phyloP scores from a whole-genome alignment of 192 early-diverging fungal genomes.

The Gaertneriomyces sp. region DNA sequence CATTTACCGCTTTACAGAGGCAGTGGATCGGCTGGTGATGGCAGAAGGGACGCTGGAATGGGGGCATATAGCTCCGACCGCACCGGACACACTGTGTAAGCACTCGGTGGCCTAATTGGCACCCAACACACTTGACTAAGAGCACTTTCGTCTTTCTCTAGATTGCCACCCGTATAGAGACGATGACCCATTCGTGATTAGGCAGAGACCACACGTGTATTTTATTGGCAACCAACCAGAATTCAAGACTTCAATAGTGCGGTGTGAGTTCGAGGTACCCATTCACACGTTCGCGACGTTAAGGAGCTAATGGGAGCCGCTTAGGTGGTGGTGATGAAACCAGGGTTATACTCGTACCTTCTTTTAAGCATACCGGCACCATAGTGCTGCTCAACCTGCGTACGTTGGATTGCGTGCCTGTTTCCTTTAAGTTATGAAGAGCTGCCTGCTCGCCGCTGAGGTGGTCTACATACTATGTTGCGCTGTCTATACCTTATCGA shows the following conservation, averaged over 20 bases:
- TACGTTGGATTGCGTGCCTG: constrained; percentile 48
- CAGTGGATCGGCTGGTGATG: constrained; percentile 63
- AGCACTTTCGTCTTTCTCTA: constrained; percentile 18
- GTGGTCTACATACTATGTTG: no score
- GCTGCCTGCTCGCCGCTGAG: no score
- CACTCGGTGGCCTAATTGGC: neutral
- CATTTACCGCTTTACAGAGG: constrained; percentile 63
- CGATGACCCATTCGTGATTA: constrained; percentile 82
- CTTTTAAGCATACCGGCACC: constrained; percentile 61
- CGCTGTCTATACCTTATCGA: no score
- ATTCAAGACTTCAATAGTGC: constrained; percentile 52
- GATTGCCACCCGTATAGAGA: constrained; percentile 90
- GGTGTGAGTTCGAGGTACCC: neutral
- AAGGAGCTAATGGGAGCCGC: constrained; percentile 42
- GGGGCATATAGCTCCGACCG: constrained; percentile 87
- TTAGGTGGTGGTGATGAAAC: constrained; percentile 42
- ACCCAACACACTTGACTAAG: neutral
- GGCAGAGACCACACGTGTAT: constrained; percentile 75
- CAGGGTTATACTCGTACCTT: constrained; percentile 73
- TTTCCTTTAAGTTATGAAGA: constrained; percentile 6
- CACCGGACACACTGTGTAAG: constrained; percentile 92
- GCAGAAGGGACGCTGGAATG: constrained; percentile 70
- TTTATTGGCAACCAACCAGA: constrained; percentile 82
- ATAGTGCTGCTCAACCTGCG: constrained; percentile 79
- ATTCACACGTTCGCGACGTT: constrained; percentile 7